Percentiles rank a stretch among this genome's conserved stretches.
Conservation (phyloP, 139 green algal genomes). For the Ettlia oleoabundans region DNA sequence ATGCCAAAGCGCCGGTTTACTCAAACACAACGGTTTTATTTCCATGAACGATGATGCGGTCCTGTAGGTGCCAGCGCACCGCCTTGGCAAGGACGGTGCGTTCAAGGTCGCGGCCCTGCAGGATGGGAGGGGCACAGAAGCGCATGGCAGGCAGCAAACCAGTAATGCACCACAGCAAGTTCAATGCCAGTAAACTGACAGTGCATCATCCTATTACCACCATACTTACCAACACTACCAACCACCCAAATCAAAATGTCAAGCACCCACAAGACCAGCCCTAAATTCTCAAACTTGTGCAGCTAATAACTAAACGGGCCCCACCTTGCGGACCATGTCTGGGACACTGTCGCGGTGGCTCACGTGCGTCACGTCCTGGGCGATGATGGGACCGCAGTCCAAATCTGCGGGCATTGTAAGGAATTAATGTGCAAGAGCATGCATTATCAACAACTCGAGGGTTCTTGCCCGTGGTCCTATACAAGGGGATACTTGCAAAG, state of each 20-base stretch:
- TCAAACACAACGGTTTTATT: slow-evolving; percentile 86
- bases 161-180: neutral
- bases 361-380: slow-evolving; percentile 75
- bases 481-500: neutral
- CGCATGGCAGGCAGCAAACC: no score
- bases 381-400: slow-evolving; percentile 72
- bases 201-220: no score
- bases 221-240: no score
- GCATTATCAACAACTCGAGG: no score
- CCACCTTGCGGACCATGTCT: slow-evolving; percentile 63
- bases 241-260: no score
- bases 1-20: no score
- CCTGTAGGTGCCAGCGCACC: slow-evolving; percentile 72
- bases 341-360: slow-evolving; percentile 70
- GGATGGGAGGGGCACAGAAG: neutral
- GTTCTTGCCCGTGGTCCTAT: no score
- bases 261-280: no score
- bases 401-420: slow-evolving; percentile 34
- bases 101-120: slow-evolving; percentile 79
- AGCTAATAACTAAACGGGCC: no score
- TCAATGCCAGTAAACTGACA: no score
- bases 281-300: no score
- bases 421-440: neutral
- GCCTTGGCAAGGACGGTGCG: slow-evolving; percentile 77
- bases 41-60: slow-evolving; percentile 74